Base-by-base conservation (phyloP, 75 land plant species). In the Cunninghamia lanceolata region DNA sequence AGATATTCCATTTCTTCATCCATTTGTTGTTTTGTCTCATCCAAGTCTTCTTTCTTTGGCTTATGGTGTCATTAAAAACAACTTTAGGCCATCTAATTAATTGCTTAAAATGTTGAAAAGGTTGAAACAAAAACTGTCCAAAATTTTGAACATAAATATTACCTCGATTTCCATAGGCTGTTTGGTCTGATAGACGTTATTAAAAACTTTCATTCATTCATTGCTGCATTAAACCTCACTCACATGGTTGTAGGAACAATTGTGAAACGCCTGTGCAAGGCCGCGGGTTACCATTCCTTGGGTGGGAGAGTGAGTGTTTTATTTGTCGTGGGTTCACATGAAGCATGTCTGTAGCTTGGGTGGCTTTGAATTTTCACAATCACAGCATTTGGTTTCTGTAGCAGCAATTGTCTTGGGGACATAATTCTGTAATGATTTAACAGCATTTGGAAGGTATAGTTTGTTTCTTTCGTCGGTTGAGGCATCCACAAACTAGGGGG, bases 221-320 rank as follows among this genome's bases (percentile, higher is more conserved):
- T n/a, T n/a, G n/a, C n/a, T n/a, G n/a, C n/a, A n/a, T n/a, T n/a
- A n/a, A n/a, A n/a, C n/a, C n/a, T n/a, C n/a, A n/a, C n/a, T n/a
- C n/a, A n/a, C n/a, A n/a, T n/a, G n/a, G n/a, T n/a, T 93, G 25
- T 91, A 91, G 73, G 90, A 85, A 39, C 94, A 93, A 63, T 74
- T 93, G 1, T 94, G 94, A 94, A 92, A 94, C 85, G 94, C 94
- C 2, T 94, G 93, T 85, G 96, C 94, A 54, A 93, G 94, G 70
- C 96, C 94, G 15, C 90, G 93, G 16, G 96, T 94, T 1, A 91
- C 85, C 1, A 88, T 94, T 30, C 94, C 94, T 38, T 86, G 90
- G 36, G 82, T 87, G 15, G 91, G 93, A 8, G 96, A 94, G 68
- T 85, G 85, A 13, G 96, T 94, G 38, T 92, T 87, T 54, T 94